A percentile compares a stretch with the other conserved stretches of the same genome.
These are phyloP conservation scores for Sutorius australiensis DNA, from an alignment of 768 basidiomycete genomes.

Conservation along the genomic window DNA sequence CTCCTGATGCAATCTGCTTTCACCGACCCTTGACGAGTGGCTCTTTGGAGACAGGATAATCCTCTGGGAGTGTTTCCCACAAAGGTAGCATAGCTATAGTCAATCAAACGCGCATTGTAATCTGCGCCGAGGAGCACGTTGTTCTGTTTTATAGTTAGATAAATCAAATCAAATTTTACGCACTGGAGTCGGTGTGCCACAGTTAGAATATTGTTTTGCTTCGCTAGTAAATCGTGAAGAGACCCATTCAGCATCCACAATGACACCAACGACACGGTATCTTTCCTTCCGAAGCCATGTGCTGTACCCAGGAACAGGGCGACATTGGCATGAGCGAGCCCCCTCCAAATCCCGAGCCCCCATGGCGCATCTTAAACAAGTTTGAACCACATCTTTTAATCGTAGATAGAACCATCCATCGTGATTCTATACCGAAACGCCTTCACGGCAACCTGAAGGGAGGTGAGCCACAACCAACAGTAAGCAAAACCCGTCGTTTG, in stretches of 20 bases:
- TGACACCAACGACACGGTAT: conserved; percentile 19
- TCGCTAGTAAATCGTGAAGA: conserved; percentile 13
- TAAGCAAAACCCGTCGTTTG: background rate
- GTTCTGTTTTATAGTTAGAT: conserved; percentile 4
- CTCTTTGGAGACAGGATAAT: conserved; percentile 15
- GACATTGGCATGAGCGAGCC: no score
- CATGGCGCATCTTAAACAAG: conserved; percentile 14
- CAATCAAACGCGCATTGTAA: conserved; percentile 37
- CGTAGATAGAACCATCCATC: background rate
- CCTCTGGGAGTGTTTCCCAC: conserved; percentile 8
- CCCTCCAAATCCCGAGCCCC: no score
- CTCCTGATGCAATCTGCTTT: conserved; percentile 24
- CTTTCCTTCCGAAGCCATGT: no score
- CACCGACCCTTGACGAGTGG: conserved; percentile 31
- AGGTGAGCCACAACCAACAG: background rate
- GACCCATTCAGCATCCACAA: conserved; percentile 30
- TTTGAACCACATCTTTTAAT: accelerated
- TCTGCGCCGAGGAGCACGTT: conserved; percentile 19
- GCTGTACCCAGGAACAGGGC: no score
- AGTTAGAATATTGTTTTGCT: conserved; percentile 2
- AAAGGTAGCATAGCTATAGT: conserved; percentile 40
- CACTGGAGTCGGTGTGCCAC: conserved; percentile 10
- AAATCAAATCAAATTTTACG: no score
- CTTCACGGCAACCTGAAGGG: conserved; percentile 24
- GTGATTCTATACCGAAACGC: conserved; percentile 9